A percentile compares a stretch with the other conserved stretches of the same genome.
phyloP scores from a whole-genome alignment of 2,329 filamentous ascomycete species.

The Pseudogymnoascus verrucosus region DNA sequence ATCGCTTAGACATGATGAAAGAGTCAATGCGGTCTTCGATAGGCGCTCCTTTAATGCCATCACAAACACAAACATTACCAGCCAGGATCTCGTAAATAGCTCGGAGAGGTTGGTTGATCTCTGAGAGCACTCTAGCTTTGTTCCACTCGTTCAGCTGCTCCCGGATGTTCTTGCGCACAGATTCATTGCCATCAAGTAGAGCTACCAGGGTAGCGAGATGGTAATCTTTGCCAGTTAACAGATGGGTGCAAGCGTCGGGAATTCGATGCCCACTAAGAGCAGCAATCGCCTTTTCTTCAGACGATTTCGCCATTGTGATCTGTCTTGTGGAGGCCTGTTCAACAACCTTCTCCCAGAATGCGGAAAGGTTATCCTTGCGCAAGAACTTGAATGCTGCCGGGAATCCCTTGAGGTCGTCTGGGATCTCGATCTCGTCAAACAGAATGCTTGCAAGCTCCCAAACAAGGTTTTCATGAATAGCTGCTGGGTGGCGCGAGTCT shows the following conservation, averaged over 20 bases:
- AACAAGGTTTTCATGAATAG: slow-evolving; percentile 60
- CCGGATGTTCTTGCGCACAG: slow-evolving; percentile 64
- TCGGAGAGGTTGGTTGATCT: slow-evolving; percentile 76
- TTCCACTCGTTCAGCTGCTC: slow-evolving; percentile 81
- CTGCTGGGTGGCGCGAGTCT: slow-evolving; percentile 34
- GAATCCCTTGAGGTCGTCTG: slow-evolving; percentile 32
- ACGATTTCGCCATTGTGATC: slow-evolving; percentile 50
- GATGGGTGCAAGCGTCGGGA: slow-evolving; percentile 70
- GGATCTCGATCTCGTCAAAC: slow-evolving; percentile 60
- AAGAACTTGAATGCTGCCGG: slow-evolving; percentile 30
- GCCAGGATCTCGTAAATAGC: slow-evolving; percentile 83
- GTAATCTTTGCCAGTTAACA: slow-evolving; percentile 69
- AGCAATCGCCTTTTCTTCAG: slow-evolving; percentile 77
- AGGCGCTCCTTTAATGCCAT: slow-evolving; percentile 64
- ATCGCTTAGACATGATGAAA: slow-evolving; percentile 76
- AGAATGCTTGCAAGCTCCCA: slow-evolving; percentile 85
- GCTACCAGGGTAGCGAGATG: slow-evolving; percentile 79
- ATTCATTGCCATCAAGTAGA: slow-evolving; percentile 67
- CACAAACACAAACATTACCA: slow-evolving; percentile 77
- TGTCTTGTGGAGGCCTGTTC: slow-evolving; percentile 47
- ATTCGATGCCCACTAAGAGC: slow-evolving; percentile 72
- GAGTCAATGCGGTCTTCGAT: slow-evolving; percentile 72
- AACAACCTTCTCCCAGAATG: slow-evolving; percentile 59
- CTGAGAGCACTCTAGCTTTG: slow-evolving; percentile 72
- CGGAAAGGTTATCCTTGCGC: slow-evolving; percentile 58